Conservation (phyloP, 148 eudicot genomes). For the Camellia japonica region DNA sequence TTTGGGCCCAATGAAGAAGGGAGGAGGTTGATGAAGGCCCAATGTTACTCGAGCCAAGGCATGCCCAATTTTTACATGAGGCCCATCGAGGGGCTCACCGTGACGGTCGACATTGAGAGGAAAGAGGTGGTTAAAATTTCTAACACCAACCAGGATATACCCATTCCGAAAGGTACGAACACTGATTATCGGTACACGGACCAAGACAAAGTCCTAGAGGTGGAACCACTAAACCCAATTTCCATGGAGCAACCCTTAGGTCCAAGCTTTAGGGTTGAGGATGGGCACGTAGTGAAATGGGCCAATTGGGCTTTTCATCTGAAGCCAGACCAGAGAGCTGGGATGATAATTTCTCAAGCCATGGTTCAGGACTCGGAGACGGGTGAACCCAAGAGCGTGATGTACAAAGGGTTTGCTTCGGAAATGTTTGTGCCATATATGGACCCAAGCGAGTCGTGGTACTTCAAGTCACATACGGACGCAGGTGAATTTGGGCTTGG, state of each 20-base stretch:
- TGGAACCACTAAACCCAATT: constrained; percentile 28
- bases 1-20: constrained; percentile 34
- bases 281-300: constrained; percentile 38
- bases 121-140: constrained; percentile 24
- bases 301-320: constrained; percentile 47
- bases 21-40: constrained; percentile 26
- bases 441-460: constrained; percentile 43
- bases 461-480: constrained; percentile 42
- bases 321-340: constrained; percentile 39
- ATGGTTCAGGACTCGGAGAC: constrained; percentile 34
- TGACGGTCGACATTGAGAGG: constrained; percentile 27
- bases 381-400: constrained; percentile 33
- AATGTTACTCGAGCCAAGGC: constrained; percentile 31
- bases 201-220: background rate
- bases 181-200: constrained; percentile 27
- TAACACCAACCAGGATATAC: constrained; percentile 25
- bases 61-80: constrained; percentile 44
- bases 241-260: constrained; percentile 42
- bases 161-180: constrained; percentile 27
- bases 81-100: constrained; percentile 40
- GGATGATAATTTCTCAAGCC: constrained; percentile 37
- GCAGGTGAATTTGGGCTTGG: constrained; percentile 46
- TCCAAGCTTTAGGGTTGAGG: constrained; percentile 30
- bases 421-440: constrained; percentile 41
- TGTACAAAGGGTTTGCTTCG: constrained; percentile 48